Evolutionary conservation across 371 early-diverging fungal genomes (phyloP), one percentile per base, ranked within the genome.

Genomic region (Basidiobolus heterosporus): DNA sequence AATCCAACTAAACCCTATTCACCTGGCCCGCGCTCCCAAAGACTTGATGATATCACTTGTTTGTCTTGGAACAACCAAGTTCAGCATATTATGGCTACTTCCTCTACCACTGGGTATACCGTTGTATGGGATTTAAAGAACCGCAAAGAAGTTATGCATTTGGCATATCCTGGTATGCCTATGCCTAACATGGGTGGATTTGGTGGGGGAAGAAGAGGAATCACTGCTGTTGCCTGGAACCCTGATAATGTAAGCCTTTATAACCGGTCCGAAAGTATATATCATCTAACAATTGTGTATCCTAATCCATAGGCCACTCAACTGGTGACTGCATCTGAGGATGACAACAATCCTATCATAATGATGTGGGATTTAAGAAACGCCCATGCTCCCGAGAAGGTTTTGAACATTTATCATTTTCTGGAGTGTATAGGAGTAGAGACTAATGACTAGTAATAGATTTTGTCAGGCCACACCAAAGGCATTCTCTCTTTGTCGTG

Each of bases 91-190:
- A 66, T 97, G 46, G 91, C 92, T 4, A 86, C 87, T 2, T 81
- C 87, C 15, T 84, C 86, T 22, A 82, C 79, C 47, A 87, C 89
- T 44, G 95, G 98, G 18, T 72, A 82, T 56, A 88, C 91, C 3
- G 91, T 91, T 17, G 81, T 94, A 14, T 95, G 95, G 94, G 96
- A 95, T 69, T 69, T 94, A 49, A 74, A 87, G 39, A 80, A 80
- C 52, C 70, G 80, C 36, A 75, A 85, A 39, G 95, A 97, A 59
- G 74, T 93, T 20, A 80, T 90, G 53, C 65, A 74, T 30, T 72
- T 97, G 21, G 61, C 75, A 22, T 72, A 76, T 54, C 65, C 69
- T 19, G 70, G 71, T 36, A 72, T 72, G 17, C 64, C 68, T 38
- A 80, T 76, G 22, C 51, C 66, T 39, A 60, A 57, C 40, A 62